A percentile compares a stretch with the other conserved stretches of the same genome.
Evolutionary conservation across 345 rosid species (phyloP).

Genomic region (Cardamine chenopodiifolia): DNA sequence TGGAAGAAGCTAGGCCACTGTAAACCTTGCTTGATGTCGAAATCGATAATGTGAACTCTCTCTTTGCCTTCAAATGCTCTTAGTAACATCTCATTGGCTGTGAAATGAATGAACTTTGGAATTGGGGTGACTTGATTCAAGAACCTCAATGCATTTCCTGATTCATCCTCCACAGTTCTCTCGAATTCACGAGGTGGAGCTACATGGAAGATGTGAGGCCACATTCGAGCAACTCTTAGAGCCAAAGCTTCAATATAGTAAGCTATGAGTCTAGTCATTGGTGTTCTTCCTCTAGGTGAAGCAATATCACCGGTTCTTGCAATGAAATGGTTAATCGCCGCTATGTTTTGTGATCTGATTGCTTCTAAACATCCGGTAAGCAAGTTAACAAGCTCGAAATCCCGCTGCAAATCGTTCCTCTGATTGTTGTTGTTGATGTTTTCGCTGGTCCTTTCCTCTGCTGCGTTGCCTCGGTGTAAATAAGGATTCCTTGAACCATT

Average conservation of each 20-base stretch:
- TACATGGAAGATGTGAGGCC: conserved; percentile 89
- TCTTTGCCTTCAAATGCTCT: conserved; percentile 94
- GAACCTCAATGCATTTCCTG: conserved; percentile 79
- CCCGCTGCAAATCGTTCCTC: conserved; percentile 53
- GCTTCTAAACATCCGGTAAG: conserved; percentile 85
- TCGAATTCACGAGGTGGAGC: conserved; percentile 80
- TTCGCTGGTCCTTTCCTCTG: conserved; percentile 49
- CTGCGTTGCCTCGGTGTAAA: conserved; percentile 43
- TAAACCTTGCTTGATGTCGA: conserved; percentile 95
- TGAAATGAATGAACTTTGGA: conserved; percentile 88
- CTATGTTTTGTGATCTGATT: conserved; percentile 67
- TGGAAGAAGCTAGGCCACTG: conserved; percentile 98
- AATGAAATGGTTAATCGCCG: conserved; percentile 62
- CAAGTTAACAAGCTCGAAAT: conserved; percentile 74
- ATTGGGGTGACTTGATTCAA: conserved; percentile 90
- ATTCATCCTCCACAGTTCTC: conserved; percentile 68
- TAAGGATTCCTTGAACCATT: conserved; percentile 49
- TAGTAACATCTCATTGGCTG: conserved; percentile 83
- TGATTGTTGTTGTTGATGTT: conserved; percentile 55
- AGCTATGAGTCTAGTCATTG: conserved; percentile 70
- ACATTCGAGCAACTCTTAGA: conserved; percentile 73
- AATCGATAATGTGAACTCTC: conserved; percentile 88
- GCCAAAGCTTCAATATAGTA: conserved; percentile 90
- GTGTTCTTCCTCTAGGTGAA: conserved; percentile 67
- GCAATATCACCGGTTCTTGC: conserved; percentile 80